Conservation (phyloP, 306 rosid genomes). For the Quercus rubra region DNA sequence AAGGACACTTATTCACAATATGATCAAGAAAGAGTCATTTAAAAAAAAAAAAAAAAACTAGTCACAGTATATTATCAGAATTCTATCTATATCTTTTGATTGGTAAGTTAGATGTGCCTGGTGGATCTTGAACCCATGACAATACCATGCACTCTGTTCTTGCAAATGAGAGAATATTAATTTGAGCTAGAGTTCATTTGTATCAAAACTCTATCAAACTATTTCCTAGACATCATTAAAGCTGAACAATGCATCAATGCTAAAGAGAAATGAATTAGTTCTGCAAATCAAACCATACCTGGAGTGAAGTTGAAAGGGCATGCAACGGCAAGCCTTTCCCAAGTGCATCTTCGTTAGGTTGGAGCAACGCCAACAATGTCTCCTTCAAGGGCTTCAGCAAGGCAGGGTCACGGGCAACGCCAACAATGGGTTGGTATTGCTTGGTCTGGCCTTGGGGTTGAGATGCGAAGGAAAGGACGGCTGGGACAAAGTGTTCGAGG, state of each 20-base stretch:
- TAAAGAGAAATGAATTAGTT: not conserved
- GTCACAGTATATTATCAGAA: too few species aligned
- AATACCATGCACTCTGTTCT: not conserved
- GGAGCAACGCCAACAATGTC: constrained; percentile 83
- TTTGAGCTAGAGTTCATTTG: not conserved
- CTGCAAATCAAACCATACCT: constrained; percentile 45
- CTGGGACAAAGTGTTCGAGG: too few species aligned
- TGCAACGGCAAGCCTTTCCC: constrained; percentile 82
- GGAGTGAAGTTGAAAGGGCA: constrained; percentile 89
- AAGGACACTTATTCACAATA: not conserved
- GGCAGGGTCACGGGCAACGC: constrained; percentile 56
- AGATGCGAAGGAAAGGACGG: too few species aligned
- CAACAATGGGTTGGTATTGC: too few species aligned
- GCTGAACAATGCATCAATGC: not conserved
- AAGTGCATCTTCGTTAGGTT: constrained; percentile 70
- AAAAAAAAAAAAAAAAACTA: not conserved
- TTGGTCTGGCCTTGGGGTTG: too few species aligned
- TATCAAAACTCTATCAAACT: not conserved
- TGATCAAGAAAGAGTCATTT: not conserved
- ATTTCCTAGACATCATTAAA: not conserved
- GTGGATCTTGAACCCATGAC: not conserved
- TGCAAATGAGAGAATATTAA: not conserved
- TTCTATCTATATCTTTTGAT: not conserved
- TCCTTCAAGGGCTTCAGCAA: constrained; percentile 86
- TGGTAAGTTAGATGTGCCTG: not conserved